Evolutionary conservation across 1,284 basidiomycete species (phyloP), one percentile per base, ranked within the genome.

Genomic region (Cutaneotrichosporon cavernicola): DNA sequence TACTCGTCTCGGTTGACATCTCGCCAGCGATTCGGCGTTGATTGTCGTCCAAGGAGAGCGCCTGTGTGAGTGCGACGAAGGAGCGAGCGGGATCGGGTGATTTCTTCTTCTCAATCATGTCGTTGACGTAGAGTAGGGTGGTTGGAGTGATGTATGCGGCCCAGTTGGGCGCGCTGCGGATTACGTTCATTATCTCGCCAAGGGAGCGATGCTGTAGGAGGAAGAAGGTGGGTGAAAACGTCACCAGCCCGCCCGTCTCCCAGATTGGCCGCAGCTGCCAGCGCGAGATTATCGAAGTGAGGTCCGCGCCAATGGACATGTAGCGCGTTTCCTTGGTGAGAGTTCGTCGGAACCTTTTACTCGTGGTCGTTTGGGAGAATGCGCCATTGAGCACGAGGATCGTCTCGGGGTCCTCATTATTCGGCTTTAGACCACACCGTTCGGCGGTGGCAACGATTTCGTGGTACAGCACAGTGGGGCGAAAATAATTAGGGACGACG

Each of bases 201-300:
- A 76, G 70, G 52, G 68, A 64, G 1, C 67, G 66, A 0, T 73
- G 75, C 0, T 64, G 51, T 6, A 61, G 55, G 1, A 78, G 63
- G 13, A 78, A 68, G 31, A 76, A 68, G 0, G 68, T 70, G 3
- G 75, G 75, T 1, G 74, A 74, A 60, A 78, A 75, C 0, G 73
- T 74, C 9, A 76, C 72, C 5, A 78, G 61, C 9, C 71, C 74
- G 13, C 75, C 75, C 3, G 49, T 62, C 11, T 62, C 59, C 74
- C 74, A 75, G 6, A 75, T 61, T 1, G 59, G 55, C 21, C 56
- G 56, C 22, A 67, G 18, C 1, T 49, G 21, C 70, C 72, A 75
- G 13, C 66, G 60, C 0, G 60, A 30, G 0, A 69, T 63, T 1
- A 65, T 62, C 5, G 71, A 60, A 1, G 56, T n/a, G 2, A 75